Percentiles rank a stretch among this genome's conserved stretches.
Conservation (phyloP, 2,329 filamentous ascomycete species). For the Calycina herbarum region DNA sequence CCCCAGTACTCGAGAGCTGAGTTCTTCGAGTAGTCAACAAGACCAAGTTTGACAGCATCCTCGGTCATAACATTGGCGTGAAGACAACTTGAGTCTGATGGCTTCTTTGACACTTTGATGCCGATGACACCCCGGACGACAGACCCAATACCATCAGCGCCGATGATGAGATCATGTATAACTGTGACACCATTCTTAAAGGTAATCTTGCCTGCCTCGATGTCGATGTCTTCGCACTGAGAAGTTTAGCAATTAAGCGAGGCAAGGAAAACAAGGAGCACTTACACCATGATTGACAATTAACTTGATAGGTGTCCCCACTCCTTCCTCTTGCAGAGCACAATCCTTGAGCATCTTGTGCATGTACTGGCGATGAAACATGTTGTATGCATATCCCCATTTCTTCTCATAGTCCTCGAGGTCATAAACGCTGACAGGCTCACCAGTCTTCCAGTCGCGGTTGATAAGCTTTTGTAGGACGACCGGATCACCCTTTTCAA, state of each 20-base stretch:
- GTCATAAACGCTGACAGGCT: slow-evolving; percentile 63
- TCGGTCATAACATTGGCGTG: slow-evolving; percentile 65
- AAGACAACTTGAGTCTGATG: slow-evolving; percentile 60
- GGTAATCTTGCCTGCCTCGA: slow-evolving; percentile 47
- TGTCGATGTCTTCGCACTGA: slow-evolving; percentile 45
- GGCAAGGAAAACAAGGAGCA: no score
- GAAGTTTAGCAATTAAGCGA: no score
- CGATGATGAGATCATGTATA: slow-evolving; percentile 44
- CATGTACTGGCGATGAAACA: slow-evolving; percentile 69
- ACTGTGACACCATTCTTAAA: slow-evolving; percentile 37
- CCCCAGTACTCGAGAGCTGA: slow-evolving; percentile 70
- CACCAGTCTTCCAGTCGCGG: slow-evolving; percentile 68
- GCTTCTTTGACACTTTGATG: neutral
- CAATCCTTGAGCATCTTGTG: slow-evolving; percentile 64
- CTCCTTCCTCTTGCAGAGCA: slow-evolving; percentile 55
- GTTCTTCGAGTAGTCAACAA: slow-evolving; percentile 62
- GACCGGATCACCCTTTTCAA: slow-evolving; percentile 64
- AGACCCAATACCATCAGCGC: slow-evolving; percentile 56
- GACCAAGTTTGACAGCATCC: slow-evolving; percentile 58
- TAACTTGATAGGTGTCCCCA: slow-evolving; percentile 54
- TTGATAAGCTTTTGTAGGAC: slow-evolving; percentile 66
- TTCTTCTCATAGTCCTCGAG: slow-evolving; percentile 63
- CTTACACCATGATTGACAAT: slow-evolving; percentile 47
- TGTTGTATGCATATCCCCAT: slow-evolving; percentile 67
- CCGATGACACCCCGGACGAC: neutral